Base-by-base conservation (phyloP, 2,329 filamentous ascomycete genomes). In the Sordariomycetes sp. region DNA sequence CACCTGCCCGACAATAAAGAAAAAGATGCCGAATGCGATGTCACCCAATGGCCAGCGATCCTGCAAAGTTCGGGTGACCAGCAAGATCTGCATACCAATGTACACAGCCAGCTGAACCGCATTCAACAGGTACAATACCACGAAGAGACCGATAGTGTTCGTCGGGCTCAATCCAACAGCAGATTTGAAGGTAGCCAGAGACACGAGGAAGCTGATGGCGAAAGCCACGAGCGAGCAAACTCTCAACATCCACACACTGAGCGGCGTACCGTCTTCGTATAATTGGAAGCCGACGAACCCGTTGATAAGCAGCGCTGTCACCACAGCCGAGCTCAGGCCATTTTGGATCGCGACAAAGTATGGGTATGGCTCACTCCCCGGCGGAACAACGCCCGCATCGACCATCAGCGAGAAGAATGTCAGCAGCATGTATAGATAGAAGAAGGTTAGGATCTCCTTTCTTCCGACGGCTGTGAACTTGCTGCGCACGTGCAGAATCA, bases 261-360 rank as follows among this genome's bases (percentile, higher is more conserved):
- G 66, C 3, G 82, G 81, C 2, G 92, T 98, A 33, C 92, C 92
- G 50, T 98, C 92, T 60, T 98, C 92, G 58, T 98, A 98, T 10
- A 98, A 70, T 61, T 96, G 92, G 61, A 98, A 98, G 21, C 92
- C 92, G 35, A 98, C 90, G 52, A 98, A 98, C 28, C 92, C 92
- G 58, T 96, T 96, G 67, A 98, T 88, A 48, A 96, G 66, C 36
- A 98, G 68, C 55, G 83, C 93, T 18, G 86, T 90, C 54, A 92
- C 82, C 19, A 94, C 72, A 1, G 92, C 86, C 23, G 86, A 94
- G 16, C 79, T 68, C 34, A 98, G 68, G 11, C 90, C 92, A 42
- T 81, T 82, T 51, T 98, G 92, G 6, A 82, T 75, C 9, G 87
- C 84, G 43, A 86, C 83, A 52, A 98, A 95, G 66, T 94, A 98